These are phyloP conservation scores for Solanum sejunctum DNA, from an alignment of 257 asterid species.

Conservation along the genomic window DNA sequence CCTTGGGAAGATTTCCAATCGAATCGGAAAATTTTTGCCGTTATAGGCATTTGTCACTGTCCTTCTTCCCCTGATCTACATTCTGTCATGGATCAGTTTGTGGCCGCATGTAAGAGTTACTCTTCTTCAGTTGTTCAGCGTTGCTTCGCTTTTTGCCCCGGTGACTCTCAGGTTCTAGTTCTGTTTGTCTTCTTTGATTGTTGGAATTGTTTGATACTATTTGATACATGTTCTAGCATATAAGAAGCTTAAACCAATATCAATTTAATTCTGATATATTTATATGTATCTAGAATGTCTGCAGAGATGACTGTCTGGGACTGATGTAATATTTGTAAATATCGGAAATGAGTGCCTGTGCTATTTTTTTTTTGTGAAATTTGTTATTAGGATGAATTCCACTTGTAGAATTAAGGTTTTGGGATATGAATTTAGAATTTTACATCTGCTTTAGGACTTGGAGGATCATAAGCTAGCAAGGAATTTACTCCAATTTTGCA, in stretches of 20 bases:
- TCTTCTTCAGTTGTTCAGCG: slow-evolving; percentile 81
- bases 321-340: neutral
- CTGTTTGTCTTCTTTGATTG: neutral
- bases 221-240: neutral
- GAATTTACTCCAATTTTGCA: neutral
- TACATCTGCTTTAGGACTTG: neutral
- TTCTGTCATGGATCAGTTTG: slow-evolving; percentile 45
- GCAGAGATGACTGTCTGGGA: neutral
- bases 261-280: neutral
- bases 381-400: neutral
- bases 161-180: slow-evolving; percentile 51
- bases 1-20: slow-evolving; percentile 99
- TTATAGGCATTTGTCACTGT: slow-evolving; percentile 82
- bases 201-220: neutral
- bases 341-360: neutral
- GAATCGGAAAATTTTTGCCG: slow-evolving; percentile 75
- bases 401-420: neutral
- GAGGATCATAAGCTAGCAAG: neutral
- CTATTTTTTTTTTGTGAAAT: neutral
- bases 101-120: slow-evolving; percentile 50
- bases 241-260: neutral
- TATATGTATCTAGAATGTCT: neutral
- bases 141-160: slow-evolving; percentile 92
- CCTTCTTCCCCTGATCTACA: slow-evolving; percentile 85
- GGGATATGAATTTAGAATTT: neutral